Evolutionary conservation across 441 rosid species (phyloP).

Genomic region (Brassica hybrid): DNA sequence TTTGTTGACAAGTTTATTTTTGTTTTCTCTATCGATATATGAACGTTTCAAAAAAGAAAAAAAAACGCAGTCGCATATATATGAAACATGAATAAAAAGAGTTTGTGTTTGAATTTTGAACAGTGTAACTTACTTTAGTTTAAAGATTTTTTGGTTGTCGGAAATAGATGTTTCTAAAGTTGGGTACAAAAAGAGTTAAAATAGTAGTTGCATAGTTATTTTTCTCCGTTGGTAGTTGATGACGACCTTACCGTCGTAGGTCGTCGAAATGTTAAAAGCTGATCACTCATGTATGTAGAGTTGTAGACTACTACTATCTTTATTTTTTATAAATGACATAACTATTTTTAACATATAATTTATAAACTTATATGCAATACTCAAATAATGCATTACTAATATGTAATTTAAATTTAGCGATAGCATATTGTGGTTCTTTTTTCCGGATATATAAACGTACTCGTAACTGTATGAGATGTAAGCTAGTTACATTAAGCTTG

Average conservation of each 20-base stretch:
- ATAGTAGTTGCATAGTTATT: background rate
- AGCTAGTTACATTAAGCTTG: too few relatives aligned
- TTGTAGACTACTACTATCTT: slow-evolving; percentile 17
- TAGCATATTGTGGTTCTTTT: background rate
- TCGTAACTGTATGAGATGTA: background rate
- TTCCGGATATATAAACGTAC: background rate
- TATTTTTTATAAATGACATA: background rate
- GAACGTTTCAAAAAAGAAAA: slow-evolving; percentile 24
- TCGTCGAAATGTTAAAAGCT: too few relatives aligned
- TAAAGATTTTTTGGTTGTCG: slow-evolving; percentile 21
- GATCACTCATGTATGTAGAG: background rate
- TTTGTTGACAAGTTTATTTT: background rate
- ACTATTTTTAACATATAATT: background rate
- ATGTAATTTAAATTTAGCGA: background rate
- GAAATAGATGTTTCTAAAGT: slow-evolving; percentile 38
- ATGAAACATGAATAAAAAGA: slow-evolving; percentile 8
- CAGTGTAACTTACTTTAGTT: slow-evolving; percentile 9
- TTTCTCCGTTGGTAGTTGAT: background rate
- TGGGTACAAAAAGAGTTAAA: slow-evolving; percentile 28
- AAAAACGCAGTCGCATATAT: slow-evolving; percentile 9
- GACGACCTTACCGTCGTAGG: background rate
- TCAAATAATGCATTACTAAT: background rate
- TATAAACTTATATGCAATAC: background rate
- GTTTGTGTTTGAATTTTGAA: slow-evolving; percentile 17
- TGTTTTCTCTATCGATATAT: background rate